These are phyloP conservation scores for Trametes cinnabarina DNA, from an alignment of 768 basidiomycete species.

Conservation along the genomic window DNA sequence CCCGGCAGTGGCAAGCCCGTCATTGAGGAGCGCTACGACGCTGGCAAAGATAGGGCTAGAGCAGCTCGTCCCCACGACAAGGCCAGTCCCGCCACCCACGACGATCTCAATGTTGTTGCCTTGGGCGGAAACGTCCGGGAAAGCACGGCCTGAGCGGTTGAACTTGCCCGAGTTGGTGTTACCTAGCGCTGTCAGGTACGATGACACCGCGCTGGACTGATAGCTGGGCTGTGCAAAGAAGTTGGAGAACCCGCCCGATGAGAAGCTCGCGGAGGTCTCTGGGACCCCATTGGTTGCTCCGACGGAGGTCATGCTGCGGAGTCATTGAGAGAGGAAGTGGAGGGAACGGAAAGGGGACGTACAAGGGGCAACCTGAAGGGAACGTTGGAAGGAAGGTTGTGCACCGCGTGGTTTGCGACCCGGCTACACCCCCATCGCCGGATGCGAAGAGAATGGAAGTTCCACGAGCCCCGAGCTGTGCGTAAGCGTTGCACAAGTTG, in stretches of 20 bases:
- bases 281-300: constrained; percentile 31
- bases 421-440: constrained; percentile 38
- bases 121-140: constrained; percentile 45
- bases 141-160: constrained; percentile 38
- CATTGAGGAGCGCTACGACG: constrained; percentile 35
- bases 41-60: constrained; percentile 35
- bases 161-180: constrained; percentile 30
- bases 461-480: constrained; percentile 37
- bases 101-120: constrained; percentile 33
- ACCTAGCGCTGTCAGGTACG: constrained; percentile 34
- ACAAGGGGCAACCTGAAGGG: constrained; percentile 39
- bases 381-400: constrained; percentile 36
- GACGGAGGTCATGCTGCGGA: constrained; percentile 33
- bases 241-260: constrained; percentile 39
- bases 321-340: not conserved
- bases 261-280: constrained; percentile 31
- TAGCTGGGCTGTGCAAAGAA: constrained; percentile 33
- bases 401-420: constrained; percentile 28
- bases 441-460: constrained; percentile 37
- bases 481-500: constrained; percentile 35
- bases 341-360: constrained; percentile 1
- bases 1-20: constrained; percentile 30
- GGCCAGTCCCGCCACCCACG: constrained; percentile 12
- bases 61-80: constrained; percentile 33
- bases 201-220: constrained; percentile 36